Percentiles rank a stretch among this genome's conserved stretches.
Conservation (phyloP, 2,329 filamentous ascomycete species). For the Colletotrichum spinosum region DNA sequence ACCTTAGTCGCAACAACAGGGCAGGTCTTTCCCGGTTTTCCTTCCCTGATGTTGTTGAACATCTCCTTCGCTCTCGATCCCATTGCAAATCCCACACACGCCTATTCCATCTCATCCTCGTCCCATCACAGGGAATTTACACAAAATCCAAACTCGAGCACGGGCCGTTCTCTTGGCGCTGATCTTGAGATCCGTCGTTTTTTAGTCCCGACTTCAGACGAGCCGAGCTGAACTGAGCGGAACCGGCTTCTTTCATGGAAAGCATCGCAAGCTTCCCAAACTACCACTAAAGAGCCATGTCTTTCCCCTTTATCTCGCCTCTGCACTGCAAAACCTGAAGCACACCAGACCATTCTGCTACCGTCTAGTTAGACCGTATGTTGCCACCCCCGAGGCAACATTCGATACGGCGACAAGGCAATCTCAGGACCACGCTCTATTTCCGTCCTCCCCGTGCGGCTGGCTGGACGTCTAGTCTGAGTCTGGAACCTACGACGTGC, state of each 20-base stretch:
- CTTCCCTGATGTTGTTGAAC: no score
- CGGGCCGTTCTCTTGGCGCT: background rate
- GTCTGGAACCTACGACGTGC: background rate
- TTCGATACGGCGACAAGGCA: background rate
- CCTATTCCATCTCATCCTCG: no score
- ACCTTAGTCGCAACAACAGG: no score
- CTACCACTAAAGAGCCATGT: slow-evolving; percentile 2
- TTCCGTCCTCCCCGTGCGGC: slow-evolving; percentile 21
- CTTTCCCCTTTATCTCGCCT: slow-evolving; percentile 8
- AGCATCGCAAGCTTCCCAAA: background rate
- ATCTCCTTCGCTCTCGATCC: no score
- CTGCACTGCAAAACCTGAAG: slow-evolving; percentile 17
- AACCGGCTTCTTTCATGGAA: slow-evolving; percentile 15
- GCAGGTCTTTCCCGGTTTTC: no score
- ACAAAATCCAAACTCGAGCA: background rate
- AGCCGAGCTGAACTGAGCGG: background rate
- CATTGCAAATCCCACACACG: no score
- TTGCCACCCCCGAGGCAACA: slow-evolving; percentile 9
- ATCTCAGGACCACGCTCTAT: background rate
- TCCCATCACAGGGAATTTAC: no score
- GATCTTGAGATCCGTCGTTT: slow-evolving; percentile 13
- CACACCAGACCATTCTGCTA: slow-evolving; percentile 4
- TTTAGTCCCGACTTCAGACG: background rate
- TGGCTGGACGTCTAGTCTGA: background rate
- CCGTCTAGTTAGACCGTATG: slow-evolving; percentile 20